Conservation (phyloP, 2,329 filamentous ascomycete species). For the Delphinella strobiligena region DNA sequence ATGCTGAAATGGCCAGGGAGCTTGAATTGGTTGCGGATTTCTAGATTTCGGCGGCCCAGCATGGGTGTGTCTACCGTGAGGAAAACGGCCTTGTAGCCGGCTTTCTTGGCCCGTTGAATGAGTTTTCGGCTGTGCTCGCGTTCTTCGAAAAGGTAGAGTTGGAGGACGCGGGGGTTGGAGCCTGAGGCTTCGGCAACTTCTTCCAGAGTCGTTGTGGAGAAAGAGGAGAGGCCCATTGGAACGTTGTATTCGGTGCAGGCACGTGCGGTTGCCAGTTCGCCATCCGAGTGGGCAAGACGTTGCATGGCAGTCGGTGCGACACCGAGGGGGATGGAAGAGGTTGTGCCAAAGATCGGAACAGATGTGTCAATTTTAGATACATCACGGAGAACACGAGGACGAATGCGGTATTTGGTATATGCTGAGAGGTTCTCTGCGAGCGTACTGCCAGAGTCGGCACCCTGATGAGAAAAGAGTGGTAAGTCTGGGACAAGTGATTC, state of each 20-base stretch:
- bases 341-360: conserved; percentile 34
- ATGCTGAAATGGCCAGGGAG: conserved; percentile 23
- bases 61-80: conserved; percentile 45
- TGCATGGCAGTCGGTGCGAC: conserved; percentile 44
- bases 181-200: conserved; percentile 32
- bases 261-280: conserved; percentile 38
- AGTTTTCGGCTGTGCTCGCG: conserved; percentile 35
- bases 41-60: conserved; percentile 41
- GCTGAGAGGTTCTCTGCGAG: conserved; percentile 39
- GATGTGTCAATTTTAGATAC: conserved; percentile 28
- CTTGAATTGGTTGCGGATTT: conserved; percentile 42
- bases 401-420: conserved; percentile 35
- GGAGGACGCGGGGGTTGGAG: conserved; percentile 37
- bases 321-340: conserved; percentile 37
- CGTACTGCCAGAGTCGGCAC: conserved; percentile 24
- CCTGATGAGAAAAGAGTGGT: conserved; percentile 10
- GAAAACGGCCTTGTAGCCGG: conserved; percentile 44
- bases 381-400: conserved; percentile 27
- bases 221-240: conserved; percentile 39
- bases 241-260: conserved; percentile 34
- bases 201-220: conserved; percentile 38
- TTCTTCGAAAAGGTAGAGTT: conserved; percentile 44
- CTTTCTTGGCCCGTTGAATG: conserved; percentile 22
- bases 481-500: not conserved
- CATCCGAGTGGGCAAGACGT: conserved; percentile 39